Evolutionary conservation across 495 filamentous ascomycete genomes (phyloP).

Genomic region (Penicillium canescens): DNA sequence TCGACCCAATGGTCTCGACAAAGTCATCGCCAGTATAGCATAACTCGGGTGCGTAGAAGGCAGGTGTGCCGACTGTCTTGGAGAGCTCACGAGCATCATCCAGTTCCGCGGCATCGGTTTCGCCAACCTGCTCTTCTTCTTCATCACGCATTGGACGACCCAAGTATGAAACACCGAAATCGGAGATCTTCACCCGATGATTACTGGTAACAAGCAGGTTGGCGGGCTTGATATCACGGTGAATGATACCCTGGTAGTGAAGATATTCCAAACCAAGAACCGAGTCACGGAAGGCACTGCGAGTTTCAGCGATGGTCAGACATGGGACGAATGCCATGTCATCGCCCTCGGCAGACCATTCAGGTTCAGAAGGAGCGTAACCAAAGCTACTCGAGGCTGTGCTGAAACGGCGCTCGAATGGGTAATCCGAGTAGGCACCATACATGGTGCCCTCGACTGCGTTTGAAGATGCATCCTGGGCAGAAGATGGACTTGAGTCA

Average conservation of each 20-base stretch:
- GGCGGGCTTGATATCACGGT: conserved; percentile 98
- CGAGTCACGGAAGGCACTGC: conserved; percentile 87
- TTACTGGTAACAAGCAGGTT: conserved; percentile 88
- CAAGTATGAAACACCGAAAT: conserved; percentile 97
- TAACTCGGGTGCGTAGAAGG: conserved; percentile 97
- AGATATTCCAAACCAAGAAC: conserved; percentile 93
- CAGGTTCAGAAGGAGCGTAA: conserved; percentile 58
- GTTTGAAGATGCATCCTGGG: conserved; percentile 47
- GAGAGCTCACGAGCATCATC: conserved; percentile 92
- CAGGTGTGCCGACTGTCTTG: conserved; percentile 96
- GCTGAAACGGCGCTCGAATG: conserved; percentile 49
- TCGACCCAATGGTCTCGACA: conserved; percentile 42
- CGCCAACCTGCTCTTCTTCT: conserved; percentile 73
- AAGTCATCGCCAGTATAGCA: conserved; percentile 70
- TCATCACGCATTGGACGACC: conserved; percentile 81
- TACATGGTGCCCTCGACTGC: conserved; percentile 77
- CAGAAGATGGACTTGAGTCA: conserved; percentile 41
- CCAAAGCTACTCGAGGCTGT: conserved; percentile 49
- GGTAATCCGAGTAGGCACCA: conserved; percentile 63
- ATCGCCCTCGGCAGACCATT: conserved; percentile 59
- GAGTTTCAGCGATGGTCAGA: conserved; percentile 82
- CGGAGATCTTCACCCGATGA: conserved; percentile 94
- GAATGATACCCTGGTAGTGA: conserved; percentile 94
- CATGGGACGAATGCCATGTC: conserved; percentile 89
- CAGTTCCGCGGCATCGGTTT: conserved; percentile 79